These are phyloP conservation scores for Penstemon barbatus DNA, from an alignment of 257 asterid species.

Conservation along the genomic window DNA sequence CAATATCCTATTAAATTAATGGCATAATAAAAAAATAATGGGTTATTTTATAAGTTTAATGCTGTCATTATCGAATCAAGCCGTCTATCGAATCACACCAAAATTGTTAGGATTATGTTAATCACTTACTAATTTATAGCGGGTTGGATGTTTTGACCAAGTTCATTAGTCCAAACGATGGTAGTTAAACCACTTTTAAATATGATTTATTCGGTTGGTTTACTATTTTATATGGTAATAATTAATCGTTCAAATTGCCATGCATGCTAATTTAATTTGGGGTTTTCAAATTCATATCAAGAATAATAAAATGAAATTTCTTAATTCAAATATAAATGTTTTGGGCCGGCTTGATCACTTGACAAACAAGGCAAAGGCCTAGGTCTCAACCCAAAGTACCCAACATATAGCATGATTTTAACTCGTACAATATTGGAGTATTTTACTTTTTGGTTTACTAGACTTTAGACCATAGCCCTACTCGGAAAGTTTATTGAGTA, in stretches of 20 bases:
- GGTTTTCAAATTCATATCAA: neutral
- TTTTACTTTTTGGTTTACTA: too few relatives aligned
- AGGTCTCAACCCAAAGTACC: too few relatives aligned
- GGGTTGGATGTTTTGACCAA: conserved; percentile 4
- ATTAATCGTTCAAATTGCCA: too few relatives aligned
- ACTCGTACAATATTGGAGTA: too few relatives aligned
- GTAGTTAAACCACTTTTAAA: conserved; percentile 28
- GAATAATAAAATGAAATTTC: neutral
- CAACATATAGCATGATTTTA: too few relatives aligned
- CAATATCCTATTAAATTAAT: conserved; percentile 12
- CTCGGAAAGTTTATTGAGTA: too few relatives aligned
- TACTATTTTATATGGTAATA: neutral
- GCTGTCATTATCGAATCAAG: conserved; percentile 39
- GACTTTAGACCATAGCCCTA: too few relatives aligned
- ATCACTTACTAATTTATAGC: conserved; percentile 8
- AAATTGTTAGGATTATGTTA: conserved; percentile 16
- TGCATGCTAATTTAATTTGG: neutral
- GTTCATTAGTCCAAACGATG: conserved; percentile 9
- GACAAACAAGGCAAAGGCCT: too few relatives aligned
- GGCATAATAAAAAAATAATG: conserved; percentile 29
- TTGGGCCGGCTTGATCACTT: neutral
- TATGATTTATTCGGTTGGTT: neutral
- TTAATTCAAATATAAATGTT: conserved; percentile 9
- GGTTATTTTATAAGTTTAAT: conserved; percentile 32
- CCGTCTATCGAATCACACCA: conserved; percentile 24